Conservation (phyloP, 208 protist species). For the Leishmania guyanensis region DNA sequence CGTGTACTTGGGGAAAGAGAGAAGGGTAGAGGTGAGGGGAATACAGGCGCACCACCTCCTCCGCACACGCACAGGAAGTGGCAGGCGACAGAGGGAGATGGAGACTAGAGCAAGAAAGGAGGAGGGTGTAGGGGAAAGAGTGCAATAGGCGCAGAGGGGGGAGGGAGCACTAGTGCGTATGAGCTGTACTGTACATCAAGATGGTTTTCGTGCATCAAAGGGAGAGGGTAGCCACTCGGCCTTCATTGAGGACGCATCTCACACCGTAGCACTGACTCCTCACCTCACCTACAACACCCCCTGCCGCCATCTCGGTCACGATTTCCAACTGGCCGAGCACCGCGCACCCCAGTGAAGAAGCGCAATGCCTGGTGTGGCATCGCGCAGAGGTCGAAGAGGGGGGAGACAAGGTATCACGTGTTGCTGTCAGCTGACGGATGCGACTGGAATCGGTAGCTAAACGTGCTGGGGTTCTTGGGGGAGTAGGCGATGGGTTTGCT, state of each 20-base stretch:
- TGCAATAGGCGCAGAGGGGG: neutral
- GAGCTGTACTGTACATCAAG: conserved; percentile 5
- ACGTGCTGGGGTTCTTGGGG: conserved; percentile 58
- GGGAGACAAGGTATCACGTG: neutral
- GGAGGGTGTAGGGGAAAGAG: neutral
- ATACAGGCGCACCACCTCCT: neutral
- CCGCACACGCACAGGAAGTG: neutral
- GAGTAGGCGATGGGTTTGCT: conserved; percentile 31
- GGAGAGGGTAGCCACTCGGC: no score
- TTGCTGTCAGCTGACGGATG: neutral
- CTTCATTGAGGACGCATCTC: neutral
- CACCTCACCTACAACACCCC: neutral
- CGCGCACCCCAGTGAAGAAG: neutral
- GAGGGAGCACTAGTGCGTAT: neutral
- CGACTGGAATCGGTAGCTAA: conserved; percentile 69
- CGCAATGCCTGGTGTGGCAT: neutral
- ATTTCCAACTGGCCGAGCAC: neutral
- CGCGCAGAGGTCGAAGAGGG: neutral
- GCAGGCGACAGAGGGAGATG: neutral
- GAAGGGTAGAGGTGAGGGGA: neutral
- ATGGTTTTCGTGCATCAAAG: neutral
- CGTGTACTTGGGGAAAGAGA: neutral
- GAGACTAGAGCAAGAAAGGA: neutral
- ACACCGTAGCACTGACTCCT: neutral
- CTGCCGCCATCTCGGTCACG: neutral